These are phyloP conservation scores for Geotrichum ghanense DNA, from an alignment of 805 yeast species.

Conservation along the genomic window DNA sequence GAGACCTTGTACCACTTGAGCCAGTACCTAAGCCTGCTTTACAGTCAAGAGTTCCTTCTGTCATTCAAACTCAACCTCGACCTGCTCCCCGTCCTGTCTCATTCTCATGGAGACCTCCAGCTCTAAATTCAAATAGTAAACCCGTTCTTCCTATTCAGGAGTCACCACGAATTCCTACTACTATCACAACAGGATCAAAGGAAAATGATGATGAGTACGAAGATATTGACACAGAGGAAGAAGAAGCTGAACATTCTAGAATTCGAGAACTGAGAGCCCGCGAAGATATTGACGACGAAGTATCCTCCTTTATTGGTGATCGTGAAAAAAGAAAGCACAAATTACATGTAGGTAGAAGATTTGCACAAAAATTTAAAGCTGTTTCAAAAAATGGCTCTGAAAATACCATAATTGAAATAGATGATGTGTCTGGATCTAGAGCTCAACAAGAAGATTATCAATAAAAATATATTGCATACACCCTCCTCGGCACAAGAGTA, in stretches of 20 bases:
- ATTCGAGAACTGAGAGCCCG: not conserved
- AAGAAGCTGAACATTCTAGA: not conserved
- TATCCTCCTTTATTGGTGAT: too few relatives aligned
- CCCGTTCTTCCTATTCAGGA: not conserved
- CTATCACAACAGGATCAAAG: not conserved
- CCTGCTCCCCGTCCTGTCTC: not conserved
- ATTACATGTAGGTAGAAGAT: conserved; percentile 1
- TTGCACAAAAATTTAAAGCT: not conserved
- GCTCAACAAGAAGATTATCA: not conserved
- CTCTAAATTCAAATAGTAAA: not conserved
- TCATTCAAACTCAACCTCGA: not conserved
- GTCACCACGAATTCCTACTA: conserved; percentile 1
- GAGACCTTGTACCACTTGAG: not conserved
- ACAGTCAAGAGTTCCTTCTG: not conserved
- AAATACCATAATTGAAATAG: not conserved
- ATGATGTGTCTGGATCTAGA: not conserved
- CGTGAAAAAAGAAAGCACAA: not conserved
- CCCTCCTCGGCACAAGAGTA: too few relatives aligned
- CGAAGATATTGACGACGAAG: not conserved
- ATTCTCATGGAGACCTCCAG: not conserved
- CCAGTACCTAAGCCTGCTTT: not conserved
- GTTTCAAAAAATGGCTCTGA: not conserved
- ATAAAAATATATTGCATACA: too few relatives aligned
- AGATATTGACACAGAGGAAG: not conserved
- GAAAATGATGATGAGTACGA: conserved; percentile 1